phyloP scores from a whole-genome alignment of 2,329 filamentous ascomycete genomes.

The Colletotrichum echinochloae region DNA sequence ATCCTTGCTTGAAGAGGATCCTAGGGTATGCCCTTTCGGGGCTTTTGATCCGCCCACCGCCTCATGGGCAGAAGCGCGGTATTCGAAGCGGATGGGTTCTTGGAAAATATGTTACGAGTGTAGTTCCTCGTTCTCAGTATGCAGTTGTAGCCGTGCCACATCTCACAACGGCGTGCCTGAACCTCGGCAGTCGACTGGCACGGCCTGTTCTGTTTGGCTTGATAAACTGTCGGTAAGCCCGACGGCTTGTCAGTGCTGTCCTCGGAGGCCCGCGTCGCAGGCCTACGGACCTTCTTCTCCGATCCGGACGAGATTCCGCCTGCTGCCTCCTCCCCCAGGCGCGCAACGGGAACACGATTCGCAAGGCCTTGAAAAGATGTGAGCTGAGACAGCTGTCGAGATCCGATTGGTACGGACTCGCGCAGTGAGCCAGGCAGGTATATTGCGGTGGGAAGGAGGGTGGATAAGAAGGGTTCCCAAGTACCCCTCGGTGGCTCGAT shows the following conservation, averaged over 20 bases:
- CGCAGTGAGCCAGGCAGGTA: neutral
- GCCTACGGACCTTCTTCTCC: conserved; percentile 1
- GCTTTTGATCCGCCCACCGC: neutral
- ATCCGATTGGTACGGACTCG: neutral
- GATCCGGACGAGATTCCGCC: neutral
- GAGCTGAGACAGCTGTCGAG: neutral
- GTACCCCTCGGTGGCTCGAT: neutral
- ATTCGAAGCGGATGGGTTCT: neutral
- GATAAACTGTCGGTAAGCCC: neutral
- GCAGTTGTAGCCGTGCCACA: neutral
- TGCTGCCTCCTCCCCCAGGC: neutral
- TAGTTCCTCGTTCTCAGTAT: too few relatives aligned
- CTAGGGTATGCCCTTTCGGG: neutral
- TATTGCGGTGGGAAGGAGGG: neutral
- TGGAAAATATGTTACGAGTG: too few relatives aligned
- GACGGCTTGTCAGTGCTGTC: neutral
- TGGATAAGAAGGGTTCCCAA: neutral
- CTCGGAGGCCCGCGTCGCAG: neutral
- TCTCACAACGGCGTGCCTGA: neutral
- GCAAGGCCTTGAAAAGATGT: neutral
- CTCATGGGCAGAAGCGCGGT: neutral
- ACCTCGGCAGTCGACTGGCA: neutral
- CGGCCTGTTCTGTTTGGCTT: too few relatives aligned
- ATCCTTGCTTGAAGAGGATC: neutral
- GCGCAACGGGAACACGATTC: neutral